These are phyloP conservation scores for Alternaria tenuissima DNA, from an alignment of 2,329 filamentous ascomycete genomes.

Conservation along the genomic window DNA sequence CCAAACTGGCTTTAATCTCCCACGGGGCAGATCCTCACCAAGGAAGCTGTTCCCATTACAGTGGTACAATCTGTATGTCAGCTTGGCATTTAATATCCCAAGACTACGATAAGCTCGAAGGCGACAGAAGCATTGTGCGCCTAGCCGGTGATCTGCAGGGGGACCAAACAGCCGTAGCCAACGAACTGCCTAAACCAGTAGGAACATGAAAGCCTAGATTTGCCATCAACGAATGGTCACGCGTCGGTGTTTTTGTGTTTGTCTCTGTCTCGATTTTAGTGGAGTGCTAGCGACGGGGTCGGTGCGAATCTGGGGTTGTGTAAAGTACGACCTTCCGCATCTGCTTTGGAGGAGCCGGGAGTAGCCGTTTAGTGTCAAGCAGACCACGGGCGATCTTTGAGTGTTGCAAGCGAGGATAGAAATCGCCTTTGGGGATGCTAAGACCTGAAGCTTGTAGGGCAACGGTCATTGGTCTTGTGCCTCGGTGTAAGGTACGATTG, in stretches of 20 bases:
- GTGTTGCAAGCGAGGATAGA: too few relatives aligned
- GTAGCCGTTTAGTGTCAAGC: background rate
- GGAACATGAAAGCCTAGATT: constrained; percentile 9
- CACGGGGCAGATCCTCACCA: constrained; percentile 32
- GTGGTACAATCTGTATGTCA: constrained; percentile 18
- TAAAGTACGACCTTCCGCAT: constrained; percentile 14
- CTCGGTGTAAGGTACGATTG: too few relatives aligned
- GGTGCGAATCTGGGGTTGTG: constrained; percentile 2
- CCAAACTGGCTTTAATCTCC: constrained; percentile 34
- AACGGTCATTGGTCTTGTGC: too few relatives aligned
- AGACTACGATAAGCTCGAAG: constrained; percentile 25
- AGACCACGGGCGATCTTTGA: background rate
- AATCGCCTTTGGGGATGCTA: too few relatives aligned
- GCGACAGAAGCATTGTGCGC: constrained; percentile 15
- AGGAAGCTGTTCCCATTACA: constrained; percentile 31
- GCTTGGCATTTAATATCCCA: constrained; percentile 36
- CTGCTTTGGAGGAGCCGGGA: constrained; percentile 3
- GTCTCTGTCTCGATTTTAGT: background rate
- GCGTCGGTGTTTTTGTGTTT: constrained; percentile 2
- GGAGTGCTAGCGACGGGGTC: background rate
- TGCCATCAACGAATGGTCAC: constrained; percentile 8
- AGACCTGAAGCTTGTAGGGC: too few relatives aligned
- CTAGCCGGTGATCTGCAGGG: constrained; percentile 25
- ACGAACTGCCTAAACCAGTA: constrained; percentile 23
- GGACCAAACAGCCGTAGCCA: constrained; percentile 10